A percentile compares a stretch with the other conserved stretches of the same genome.
Conservation (phyloP, 257 asterid genomes). For the Fraxinus americana region DNA sequence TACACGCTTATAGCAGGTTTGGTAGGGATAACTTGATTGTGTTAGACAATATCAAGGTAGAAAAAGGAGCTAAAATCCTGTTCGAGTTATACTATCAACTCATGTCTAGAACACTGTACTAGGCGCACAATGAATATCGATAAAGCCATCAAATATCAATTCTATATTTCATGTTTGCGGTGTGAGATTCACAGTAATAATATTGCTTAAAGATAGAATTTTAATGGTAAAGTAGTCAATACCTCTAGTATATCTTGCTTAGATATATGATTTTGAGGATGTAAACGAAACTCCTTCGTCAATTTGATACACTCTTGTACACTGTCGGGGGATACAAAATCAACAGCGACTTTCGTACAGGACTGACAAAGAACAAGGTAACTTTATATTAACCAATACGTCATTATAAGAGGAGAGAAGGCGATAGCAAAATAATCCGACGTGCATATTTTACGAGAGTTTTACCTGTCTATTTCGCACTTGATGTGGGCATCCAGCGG, state of each 20-base stretch:
- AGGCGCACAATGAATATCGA: background rate
- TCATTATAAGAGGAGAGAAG: background rate
- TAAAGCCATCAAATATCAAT: background rate
- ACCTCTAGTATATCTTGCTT: constrained; percentile 58
- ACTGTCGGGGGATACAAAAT: constrained; percentile 56
- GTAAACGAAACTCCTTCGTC: constrained; percentile 53
- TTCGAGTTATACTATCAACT: too few relatives aligned
- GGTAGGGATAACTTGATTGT: too few relatives aligned
- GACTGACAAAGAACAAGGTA: constrained; percentile 33
- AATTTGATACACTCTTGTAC: constrained; percentile 48
- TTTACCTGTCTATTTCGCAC: constrained; percentile 54
- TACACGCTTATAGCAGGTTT: too few relatives aligned
- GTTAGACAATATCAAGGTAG: too few relatives aligned
- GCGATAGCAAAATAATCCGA: background rate
- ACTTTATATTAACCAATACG: constrained; percentile 10
- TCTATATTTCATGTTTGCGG: background rate
- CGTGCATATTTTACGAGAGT: background rate
- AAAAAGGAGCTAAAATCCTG: too few relatives aligned
- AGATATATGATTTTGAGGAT: constrained; percentile 46
- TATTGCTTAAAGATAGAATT: background rate
- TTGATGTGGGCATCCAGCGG: constrained; percentile 61
- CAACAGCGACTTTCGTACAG: constrained; percentile 48
- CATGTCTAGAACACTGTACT: too few relatives aligned
- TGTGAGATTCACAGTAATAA: constrained; percentile 4
- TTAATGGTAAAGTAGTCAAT: constrained; percentile 1